phyloP scores from a whole-genome alignment of 2,329 filamentous ascomycete genomes.

The Neoscytalidium dimidiatum region DNA sequence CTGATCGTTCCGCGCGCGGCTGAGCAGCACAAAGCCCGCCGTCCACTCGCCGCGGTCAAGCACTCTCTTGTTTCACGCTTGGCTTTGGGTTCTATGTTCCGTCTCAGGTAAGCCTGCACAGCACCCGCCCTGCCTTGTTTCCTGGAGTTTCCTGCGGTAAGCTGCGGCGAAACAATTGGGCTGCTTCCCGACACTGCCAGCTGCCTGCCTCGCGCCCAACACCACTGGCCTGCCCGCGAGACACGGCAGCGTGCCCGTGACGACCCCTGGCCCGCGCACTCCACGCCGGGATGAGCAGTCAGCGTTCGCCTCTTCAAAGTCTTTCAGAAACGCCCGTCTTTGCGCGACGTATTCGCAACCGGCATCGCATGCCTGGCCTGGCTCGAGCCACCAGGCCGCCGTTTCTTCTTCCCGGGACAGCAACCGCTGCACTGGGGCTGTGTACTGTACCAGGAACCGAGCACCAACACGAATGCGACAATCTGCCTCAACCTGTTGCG shows the following conservation, averaged over 20 bases:
- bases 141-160: background rate
- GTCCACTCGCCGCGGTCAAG: constrained; percentile 4
- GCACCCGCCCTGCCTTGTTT: background rate
- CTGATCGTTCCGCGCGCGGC: constrained; percentile 14
- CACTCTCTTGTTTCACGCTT: constrained; percentile 14
- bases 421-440: background rate
- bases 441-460: constrained; percentile 7
- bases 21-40: constrained; percentile 17
- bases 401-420: background rate
- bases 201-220: background rate
- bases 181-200: background rate
- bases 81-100: too few species aligned
- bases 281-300: background rate
- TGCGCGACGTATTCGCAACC: background rate
- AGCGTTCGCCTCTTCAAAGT: background rate
- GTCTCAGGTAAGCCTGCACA: constrained; percentile 1
- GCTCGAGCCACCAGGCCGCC: background rate
- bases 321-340: background rate
- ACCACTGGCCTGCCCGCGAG: background rate
- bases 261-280: background rate
- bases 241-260: background rate
- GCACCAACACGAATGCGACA: constrained; percentile 10
- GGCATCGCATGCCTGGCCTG: background rate
- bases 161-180: background rate
- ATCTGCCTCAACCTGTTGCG: background rate